Evolutionary conservation across 2,329 filamentous ascomycete species (phyloP), one percentile per base, ranked within the genome.

Genomic region (Pseudocercospora vitis): DNA sequence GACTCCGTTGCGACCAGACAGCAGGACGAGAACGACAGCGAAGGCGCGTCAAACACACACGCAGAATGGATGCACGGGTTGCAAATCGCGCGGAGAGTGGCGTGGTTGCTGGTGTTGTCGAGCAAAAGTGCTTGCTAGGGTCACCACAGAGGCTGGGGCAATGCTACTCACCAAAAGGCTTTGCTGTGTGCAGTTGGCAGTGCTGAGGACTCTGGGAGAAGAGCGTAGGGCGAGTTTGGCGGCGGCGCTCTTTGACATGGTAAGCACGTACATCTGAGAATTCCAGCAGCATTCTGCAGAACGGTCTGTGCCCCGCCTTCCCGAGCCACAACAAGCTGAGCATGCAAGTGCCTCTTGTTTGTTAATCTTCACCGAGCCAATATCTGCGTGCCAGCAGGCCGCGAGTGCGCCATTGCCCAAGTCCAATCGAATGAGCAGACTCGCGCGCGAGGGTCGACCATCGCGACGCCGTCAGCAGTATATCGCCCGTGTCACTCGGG

Each of bases 31-130:
- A 46, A 21, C 47, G 50, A 32, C 51, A 31, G 45, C 21, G 19
- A 50, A 55, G 32, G 52, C 57, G 55, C 42, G 19, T 16, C 48
- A 51, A 21, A 51, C 57, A 51, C 55, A 57, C 28, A 28, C 26
- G 37, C 32, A 44, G 26, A 32, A 24, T 19, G 23, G 48, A 7
- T 21, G 8, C 23, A 19, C 32, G 11, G 26, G 12, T 19, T 42
- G 23, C 42, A 37, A 44, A 52, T 55, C 50, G 57, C 55, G 53
- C 50, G 50, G n/a, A 35, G 9, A 16, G 24, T 14, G 11, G 50
- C 26, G 48, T 39, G 14, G 52, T 16, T n/a, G 23, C 14, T n/a
- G 33, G 45, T 55, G 52, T 28, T 19, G 16, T 46, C 8, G 52
- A 9, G 32, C 14, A 14, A 46, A 32, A 18, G 14, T 32, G 26